These are phyloP conservation scores for Leucocoprinus birnbaumii DNA, from an alignment of 768 basidiomycete species.

Conservation along the genomic window DNA sequence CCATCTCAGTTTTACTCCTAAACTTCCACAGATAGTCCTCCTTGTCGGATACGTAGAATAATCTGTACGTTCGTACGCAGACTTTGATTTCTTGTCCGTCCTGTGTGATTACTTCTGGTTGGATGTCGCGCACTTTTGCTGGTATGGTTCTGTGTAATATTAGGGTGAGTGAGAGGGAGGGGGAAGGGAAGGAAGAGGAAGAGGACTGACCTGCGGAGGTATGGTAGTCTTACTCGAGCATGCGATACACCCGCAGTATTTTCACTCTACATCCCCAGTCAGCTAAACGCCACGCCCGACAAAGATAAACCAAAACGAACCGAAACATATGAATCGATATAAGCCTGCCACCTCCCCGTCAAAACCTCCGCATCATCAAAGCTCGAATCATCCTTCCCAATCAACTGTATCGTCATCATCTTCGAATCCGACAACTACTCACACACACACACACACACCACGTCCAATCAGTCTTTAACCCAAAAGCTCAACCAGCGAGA, in stretches of 20 bases:
- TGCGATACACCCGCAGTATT: constrained; percentile 51
- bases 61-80: constrained; percentile 76
- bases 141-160: constrained; percentile 37
- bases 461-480: not conserved
- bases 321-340: constrained; percentile 74
- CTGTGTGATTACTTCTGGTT: constrained; percentile 44
- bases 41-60: constrained; percentile 74
- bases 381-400: constrained; percentile 76
- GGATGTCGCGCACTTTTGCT: constrained; percentile 27
- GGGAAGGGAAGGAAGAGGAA: not conserved
- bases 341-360: constrained; percentile 76
- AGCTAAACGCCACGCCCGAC: no score
- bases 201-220: constrained; percentile 56
- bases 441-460: no score
- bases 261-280: constrained; percentile 39
- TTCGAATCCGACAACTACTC: constrained; percentile 63
- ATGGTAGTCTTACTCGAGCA: constrained; percentile 51
- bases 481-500: not conserved
- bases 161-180: no score
- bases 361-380: constrained; percentile 75
- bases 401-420: constrained; percentile 67
- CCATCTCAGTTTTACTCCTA: constrained; percentile 36
- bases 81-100: constrained; percentile 80
- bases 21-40: constrained; percentile 62
- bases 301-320: constrained; percentile 32